phyloP scores from a whole-genome alignment of 2,329 filamentous ascomycete genomes.

The Calonectria montana region DNA sequence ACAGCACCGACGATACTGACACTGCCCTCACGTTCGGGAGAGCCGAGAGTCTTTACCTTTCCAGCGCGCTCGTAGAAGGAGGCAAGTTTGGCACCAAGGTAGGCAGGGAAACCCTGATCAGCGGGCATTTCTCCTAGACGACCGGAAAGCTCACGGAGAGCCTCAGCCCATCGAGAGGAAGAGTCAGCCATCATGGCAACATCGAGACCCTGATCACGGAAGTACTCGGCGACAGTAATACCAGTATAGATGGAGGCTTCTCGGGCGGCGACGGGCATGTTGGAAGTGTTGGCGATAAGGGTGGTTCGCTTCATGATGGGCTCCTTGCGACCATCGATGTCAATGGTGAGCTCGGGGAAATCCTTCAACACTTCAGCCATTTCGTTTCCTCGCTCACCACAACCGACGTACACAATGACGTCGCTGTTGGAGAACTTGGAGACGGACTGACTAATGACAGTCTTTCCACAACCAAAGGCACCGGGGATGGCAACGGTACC shows the following conservation, averaged over 20 bases:
- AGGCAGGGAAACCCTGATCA: slow-evolving; percentile 99
- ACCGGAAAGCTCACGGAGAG: slow-evolving; percentile 97
- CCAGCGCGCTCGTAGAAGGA: slow-evolving; percentile 99
- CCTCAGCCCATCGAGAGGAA: slow-evolving; percentile 97
- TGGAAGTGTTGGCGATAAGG: slow-evolving; percentile 98
- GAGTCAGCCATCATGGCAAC: slow-evolving; percentile 99
- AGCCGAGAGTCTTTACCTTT: slow-evolving; percentile 85
- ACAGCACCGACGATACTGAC: slow-evolving; percentile 98
- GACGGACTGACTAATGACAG: slow-evolving; percentile 97
- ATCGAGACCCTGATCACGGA: slow-evolving; percentile 95
- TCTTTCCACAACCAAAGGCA: slow-evolving; percentile 99
- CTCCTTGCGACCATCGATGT: slow-evolving; percentile 93
- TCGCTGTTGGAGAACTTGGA: slow-evolving; percentile 99
- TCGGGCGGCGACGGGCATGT: slow-evolving; percentile 98
- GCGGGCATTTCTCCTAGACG: slow-evolving; percentile 99
- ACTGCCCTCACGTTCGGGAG: slow-evolving; percentile 88
- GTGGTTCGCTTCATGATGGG: slow-evolving; percentile 99
- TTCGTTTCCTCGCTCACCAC: slow-evolving; percentile 94
- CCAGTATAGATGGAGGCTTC: slow-evolving; percentile 99
- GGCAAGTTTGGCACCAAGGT: slow-evolving; percentile 94
- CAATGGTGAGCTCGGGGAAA: slow-evolving; percentile 97
- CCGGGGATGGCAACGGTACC: slow-evolving; percentile 98
- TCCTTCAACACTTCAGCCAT: slow-evolving; percentile 99
- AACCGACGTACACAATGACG: slow-evolving; percentile 96
- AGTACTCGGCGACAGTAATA: slow-evolving; percentile 95